phyloP scores from a whole-genome alignment of 768 basidiomycete genomes.

The Boletus pseudopeckii region DNA sequence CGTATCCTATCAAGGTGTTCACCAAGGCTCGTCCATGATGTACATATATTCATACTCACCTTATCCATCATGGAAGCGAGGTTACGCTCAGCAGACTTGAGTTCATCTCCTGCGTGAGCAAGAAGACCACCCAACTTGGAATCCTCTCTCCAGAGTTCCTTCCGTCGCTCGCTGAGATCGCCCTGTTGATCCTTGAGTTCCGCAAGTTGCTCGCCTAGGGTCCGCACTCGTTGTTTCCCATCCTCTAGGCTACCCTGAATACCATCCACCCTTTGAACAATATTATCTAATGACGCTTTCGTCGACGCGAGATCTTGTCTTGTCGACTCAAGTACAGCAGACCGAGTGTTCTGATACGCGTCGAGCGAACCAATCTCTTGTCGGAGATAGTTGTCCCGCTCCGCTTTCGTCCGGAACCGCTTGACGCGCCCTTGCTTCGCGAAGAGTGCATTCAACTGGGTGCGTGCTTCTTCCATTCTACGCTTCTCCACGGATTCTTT shows the following conservation, averaged over 20 bases:
- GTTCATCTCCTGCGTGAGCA: conserved; percentile 72
- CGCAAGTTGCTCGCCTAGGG: conserved; percentile 58
- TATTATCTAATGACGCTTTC: conserved; percentile 46
- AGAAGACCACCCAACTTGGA: conserved; percentile 80
- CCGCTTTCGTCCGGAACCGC: conserved; percentile 78
- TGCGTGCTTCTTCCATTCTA: conserved; percentile 70
- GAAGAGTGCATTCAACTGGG: conserved; percentile 69
- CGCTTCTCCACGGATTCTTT: conserved; percentile 55
- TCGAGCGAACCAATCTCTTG: conserved; percentile 74
- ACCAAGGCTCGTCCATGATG: not conserved
- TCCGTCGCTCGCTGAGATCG: conserved; percentile 73
- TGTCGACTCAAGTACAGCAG: conserved; percentile 51
- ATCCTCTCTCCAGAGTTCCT: conserved; percentile 95
- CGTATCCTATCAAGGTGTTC: conserved; percentile 64
- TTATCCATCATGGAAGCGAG: conserved; percentile 96
- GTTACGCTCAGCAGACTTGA: conserved; percentile 73
- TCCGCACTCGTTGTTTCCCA: conserved; percentile 51
- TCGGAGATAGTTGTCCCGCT: conserved; percentile 80
- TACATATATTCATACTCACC: conserved; percentile 37
- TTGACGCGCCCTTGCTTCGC: conserved; percentile 88
- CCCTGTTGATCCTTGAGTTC: conserved; percentile 64
- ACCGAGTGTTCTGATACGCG: conserved; percentile 55
- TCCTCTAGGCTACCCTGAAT: conserved; percentile 63
- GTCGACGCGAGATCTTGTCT: conserved; percentile 48
- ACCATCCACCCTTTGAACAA: conserved; percentile 56